A percentile compares a stretch with the other conserved stretches of the same genome.
Conservation (phyloP, 2,329 filamentous ascomycete genomes). For the Sclerotinia nivalis region DNA sequence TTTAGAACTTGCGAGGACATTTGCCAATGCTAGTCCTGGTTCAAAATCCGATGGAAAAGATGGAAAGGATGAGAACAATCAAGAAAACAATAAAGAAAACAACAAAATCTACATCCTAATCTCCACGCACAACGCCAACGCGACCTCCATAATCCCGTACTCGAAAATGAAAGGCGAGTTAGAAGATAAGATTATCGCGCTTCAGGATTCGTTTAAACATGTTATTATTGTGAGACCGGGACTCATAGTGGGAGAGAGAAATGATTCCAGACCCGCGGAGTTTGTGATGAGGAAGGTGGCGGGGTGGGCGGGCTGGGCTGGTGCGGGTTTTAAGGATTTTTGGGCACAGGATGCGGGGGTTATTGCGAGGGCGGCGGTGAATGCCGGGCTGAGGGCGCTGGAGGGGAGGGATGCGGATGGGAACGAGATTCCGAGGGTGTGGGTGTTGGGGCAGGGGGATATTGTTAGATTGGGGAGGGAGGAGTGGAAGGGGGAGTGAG, state of each 20-base stretch:
- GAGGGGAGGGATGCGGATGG: slow-evolving; percentile 51
- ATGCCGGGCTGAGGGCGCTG: slow-evolving; percentile 48
- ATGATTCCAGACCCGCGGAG: slow-evolving; percentile 61
- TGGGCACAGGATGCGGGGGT: slow-evolving; percentile 67
- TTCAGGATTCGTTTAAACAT: slow-evolving; percentile 67
- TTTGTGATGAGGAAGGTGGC: slow-evolving; percentile 57
- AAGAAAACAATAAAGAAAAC: slow-evolving; percentile 59
- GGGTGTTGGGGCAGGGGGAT: slow-evolving; percentile 50
- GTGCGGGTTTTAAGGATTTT: slow-evolving; percentile 56
- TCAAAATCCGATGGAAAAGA: too few species aligned
- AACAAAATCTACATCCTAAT: slow-evolving; percentile 58
- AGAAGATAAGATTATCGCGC: slow-evolving; percentile 70
- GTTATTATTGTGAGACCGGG: slow-evolving; percentile 78
- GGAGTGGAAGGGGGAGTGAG: slow-evolving; percentile 40
- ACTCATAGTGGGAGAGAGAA: slow-evolving; percentile 70
- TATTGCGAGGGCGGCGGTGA: slow-evolving; percentile 56
- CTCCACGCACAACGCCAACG: slow-evolving; percentile 48
- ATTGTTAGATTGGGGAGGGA: slow-evolving; percentile 53
- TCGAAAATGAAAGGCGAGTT: slow-evolving; percentile 81
- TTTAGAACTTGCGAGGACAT: slow-evolving; percentile 65
- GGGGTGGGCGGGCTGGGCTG: slow-evolving; percentile 55
- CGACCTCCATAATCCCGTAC: slow-evolving; percentile 56
- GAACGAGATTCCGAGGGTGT: slow-evolving; percentile 48
- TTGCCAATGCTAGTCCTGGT: background rate
- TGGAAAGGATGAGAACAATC: slow-evolving; percentile 64